Conservation (phyloP, 2,329 filamentous ascomycete species). For the Apiospora phragmitis region DNA sequence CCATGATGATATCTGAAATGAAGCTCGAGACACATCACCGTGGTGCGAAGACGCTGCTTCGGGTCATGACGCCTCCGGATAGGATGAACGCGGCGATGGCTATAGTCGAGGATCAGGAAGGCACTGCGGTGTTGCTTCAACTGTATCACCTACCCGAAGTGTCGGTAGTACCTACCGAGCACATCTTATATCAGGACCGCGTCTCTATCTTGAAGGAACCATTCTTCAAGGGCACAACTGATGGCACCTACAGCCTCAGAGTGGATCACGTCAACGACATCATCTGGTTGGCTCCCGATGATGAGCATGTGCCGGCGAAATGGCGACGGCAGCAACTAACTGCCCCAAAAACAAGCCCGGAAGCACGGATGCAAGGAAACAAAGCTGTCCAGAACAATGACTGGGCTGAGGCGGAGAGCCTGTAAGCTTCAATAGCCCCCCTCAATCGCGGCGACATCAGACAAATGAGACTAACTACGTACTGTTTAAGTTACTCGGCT, state of each 20-base stretch:
- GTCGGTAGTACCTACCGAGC: constrained; percentile 29
- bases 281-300: constrained; percentile 33
- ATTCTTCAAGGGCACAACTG: constrained; percentile 43
- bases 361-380: constrained; percentile 36
- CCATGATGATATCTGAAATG: constrained; percentile 30
- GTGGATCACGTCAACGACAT: constrained; percentile 56
- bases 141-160: constrained; percentile 44
- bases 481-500: constrained; percentile 36
- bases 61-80: constrained; percentile 21
- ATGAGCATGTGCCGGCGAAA: constrained; percentile 39
- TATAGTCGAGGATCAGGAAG: constrained; percentile 41
- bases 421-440: constrained; percentile 30
- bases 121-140: constrained; percentile 36
- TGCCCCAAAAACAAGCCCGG: constrained; percentile 17
- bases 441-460: background rate
- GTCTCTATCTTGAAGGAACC: constrained; percentile 54
- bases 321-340: constrained; percentile 30
- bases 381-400: constrained; percentile 23
- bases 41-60: constrained; percentile 19
- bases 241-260: constrained; percentile 44
- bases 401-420: constrained; percentile 31
- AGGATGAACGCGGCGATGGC: constrained; percentile 21
- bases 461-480: background rate
- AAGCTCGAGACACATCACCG: constrained; percentile 31
- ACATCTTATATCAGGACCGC: constrained; percentile 34